These are phyloP conservation scores for Blumeria graminis DNA, from an alignment of 2,329 filamentous ascomycete genomes.

Conservation along the genomic window DNA sequence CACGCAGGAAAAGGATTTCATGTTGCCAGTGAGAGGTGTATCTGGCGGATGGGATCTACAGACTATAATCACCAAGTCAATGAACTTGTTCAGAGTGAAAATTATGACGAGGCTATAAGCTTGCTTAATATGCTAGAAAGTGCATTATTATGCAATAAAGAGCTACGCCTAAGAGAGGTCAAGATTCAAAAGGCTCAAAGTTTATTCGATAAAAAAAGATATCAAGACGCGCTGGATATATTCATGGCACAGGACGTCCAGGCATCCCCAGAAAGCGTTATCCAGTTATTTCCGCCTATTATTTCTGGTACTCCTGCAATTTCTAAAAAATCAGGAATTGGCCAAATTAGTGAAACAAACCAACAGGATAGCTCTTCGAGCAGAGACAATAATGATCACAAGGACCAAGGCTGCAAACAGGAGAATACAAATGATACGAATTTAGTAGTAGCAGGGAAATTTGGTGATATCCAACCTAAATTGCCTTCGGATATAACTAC, in stretches of 20 bases:
- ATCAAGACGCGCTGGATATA: constrained; percentile 64
- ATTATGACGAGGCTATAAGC: constrained; percentile 81
- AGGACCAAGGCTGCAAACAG: constrained; percentile 17
- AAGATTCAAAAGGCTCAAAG: constrained; percentile 79
- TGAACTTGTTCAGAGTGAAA: constrained; percentile 46
- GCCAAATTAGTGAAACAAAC: constrained; percentile 23
- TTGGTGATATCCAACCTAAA: constrained; percentile 3
- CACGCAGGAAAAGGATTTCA: constrained; percentile 93
- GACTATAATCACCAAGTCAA: constrained; percentile 80
- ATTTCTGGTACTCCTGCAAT: constrained; percentile 61
- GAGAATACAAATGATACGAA: constrained; percentile 11
- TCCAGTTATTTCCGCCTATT: constrained; percentile 57
- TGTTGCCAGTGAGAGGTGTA: constrained; percentile 67
- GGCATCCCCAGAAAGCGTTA: constrained; percentile 70
- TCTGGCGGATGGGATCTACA: constrained; percentile 90
- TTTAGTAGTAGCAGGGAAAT: background rate
- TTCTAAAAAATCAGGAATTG: no score
- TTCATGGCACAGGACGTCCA: constrained; percentile 57
- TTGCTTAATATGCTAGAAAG: constrained; percentile 78
- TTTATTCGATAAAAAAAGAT: constrained; percentile 64
- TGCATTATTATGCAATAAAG: constrained; percentile 65
- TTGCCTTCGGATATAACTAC: constrained; percentile 16
- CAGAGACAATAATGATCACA: constrained; percentile 14
- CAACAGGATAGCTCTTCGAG: constrained; percentile 20
- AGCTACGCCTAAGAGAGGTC: constrained; percentile 54